Evolutionary conservation across 371 early-diverging fungal species (phyloP).

Genomic region (Mucor sp.): DNA sequence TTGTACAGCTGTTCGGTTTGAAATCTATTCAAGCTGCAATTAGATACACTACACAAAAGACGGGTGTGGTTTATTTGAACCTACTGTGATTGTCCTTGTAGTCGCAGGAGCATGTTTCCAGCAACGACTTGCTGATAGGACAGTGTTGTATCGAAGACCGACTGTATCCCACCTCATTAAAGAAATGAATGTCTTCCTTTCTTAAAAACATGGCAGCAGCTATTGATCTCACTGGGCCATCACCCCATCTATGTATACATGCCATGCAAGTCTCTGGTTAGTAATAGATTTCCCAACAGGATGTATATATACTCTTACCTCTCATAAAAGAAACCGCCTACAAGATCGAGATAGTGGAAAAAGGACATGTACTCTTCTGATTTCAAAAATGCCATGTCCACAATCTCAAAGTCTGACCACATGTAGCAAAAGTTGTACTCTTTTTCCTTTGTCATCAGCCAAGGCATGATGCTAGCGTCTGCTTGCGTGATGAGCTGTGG

Average conservation of each 20-base stretch:
- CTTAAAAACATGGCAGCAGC: slow-evolving; percentile 84
- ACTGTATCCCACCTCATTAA: slow-evolving; percentile 81
- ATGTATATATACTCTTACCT: slow-evolving; percentile 36
- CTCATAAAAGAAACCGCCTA: slow-evolving; percentile 95
- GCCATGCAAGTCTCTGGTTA: slow-evolving; percentile 13
- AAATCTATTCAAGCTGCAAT: slow-evolving; percentile 18
- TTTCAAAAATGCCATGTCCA: slow-evolving; percentile 72
- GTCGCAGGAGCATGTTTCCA: slow-evolving; percentile 38
- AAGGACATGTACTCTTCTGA: slow-evolving; percentile 72
- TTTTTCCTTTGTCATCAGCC: slow-evolving; percentile 27
- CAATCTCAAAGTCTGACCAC: slow-evolving; percentile 72
- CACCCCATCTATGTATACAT: slow-evolving; percentile 71
- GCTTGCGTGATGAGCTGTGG: slow-evolving; percentile 15
- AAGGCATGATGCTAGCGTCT: slow-evolving; percentile 23
- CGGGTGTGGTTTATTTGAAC: background rate
- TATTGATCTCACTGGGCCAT: slow-evolving; percentile 68
- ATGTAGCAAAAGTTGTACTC: slow-evolving; percentile 76
- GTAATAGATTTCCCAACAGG: background rate
- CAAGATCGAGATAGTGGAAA: slow-evolving; percentile 80
- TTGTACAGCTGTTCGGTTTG: slow-evolving; percentile 27
- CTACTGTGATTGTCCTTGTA: slow-evolving; percentile 30
- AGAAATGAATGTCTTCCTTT: slow-evolving; percentile 82
- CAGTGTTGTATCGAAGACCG: slow-evolving; percentile 54
- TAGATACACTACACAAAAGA: background rate
- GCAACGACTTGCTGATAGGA: slow-evolving; percentile 23